A percentile compares a stretch with the other conserved stretches of the same genome.
Evolutionary conservation across 768 basidiomycete genomes (phyloP).

Genomic region (Mrakia hoshinonis): DNA sequence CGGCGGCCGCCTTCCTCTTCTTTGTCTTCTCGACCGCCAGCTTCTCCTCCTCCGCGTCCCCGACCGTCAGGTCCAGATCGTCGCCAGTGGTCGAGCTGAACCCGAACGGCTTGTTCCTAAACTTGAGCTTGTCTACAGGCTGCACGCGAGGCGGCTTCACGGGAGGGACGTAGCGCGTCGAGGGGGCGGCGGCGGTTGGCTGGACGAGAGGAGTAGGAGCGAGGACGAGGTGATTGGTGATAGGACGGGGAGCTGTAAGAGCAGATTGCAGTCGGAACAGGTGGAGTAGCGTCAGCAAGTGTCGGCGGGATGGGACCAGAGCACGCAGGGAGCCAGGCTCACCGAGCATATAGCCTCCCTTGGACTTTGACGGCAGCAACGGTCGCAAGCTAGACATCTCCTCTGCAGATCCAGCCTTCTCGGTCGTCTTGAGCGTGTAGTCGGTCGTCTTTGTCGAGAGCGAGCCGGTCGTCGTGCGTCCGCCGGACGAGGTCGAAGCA

Average conservation of each 20-base stretch:
- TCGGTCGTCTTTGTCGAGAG: constrained; percentile 23
- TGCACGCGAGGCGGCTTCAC: constrained; percentile 18
- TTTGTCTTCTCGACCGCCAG: constrained; percentile 1
- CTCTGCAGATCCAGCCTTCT: constrained; percentile 10
- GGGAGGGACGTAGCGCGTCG: constrained; percentile 16
- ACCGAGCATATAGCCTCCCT: constrained; percentile 21
- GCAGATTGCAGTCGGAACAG: too few species aligned
- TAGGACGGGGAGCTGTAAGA: background rate
- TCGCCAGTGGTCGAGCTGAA: background rate
- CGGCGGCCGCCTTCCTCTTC: constrained; percentile 18
- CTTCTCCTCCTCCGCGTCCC: background rate
- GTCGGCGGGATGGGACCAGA: background rate
- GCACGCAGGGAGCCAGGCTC: background rate
- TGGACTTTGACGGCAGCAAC: constrained; percentile 10
- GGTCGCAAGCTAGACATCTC: constrained; percentile 17
- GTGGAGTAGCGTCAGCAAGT: too few species aligned
- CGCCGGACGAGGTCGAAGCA: background rate
- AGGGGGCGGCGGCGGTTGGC: constrained; percentile 1
- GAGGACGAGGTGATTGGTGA: constrained; percentile 13
- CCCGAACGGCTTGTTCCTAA: constrained; percentile 27
- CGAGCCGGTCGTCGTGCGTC: constrained; percentile 10
- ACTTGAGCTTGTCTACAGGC: constrained; percentile 23
- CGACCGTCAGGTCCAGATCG: background rate
- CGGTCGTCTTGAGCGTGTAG: constrained; percentile 11
- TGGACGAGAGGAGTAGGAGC: constrained; percentile 20